Base-by-base conservation (phyloP, 805 yeast species). In the Candida ficus region DNA sequence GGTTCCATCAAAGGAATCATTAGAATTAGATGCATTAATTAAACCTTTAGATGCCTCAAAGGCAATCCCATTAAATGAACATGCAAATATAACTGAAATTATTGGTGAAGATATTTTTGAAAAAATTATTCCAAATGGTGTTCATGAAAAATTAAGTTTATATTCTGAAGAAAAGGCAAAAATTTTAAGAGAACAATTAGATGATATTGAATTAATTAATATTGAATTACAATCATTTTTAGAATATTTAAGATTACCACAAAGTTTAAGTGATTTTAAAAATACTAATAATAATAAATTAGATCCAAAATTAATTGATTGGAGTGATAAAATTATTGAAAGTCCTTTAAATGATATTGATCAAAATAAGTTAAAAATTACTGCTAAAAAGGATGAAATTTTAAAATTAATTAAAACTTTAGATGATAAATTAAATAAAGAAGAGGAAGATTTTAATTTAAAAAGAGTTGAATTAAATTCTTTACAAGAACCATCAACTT, bases 131-230 rank as follows among this genome's bases (percentile, higher is more conserved):
- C 98, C 98, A 2, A 68, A 89, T 55, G 76, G 80, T 26, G 88
- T 91, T 16, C 95, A 89, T 56, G 96, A 91, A 61, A 78, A 84
- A 51, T 76, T 87, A 39, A 86, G 96, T 46, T 68, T 80, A 47
- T 93, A 93, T 58, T 83, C 96, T 0, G 99, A 91, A 57, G 89
- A 86, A 57, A 84, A 87, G 60, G 91, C 96, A 0, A 78, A 75
- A 47, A 62, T 86, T 28, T 61, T 88, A 34, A 73, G 98, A 53
- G 71, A 67, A 32, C 89, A 87, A 54, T 70, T 80, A 33, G 97
- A 90, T 45, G 72, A 72, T 44, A 73, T 78, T 18, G 90, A 85
- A 42, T 73, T 89, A 9, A 83, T 95, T 0, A 78, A 87, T 53
- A 84, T 86, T 58, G 93, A 90, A 55, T 70, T 83, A 35, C 61